phyloP scores from a whole-genome alignment of 2,329 filamentous ascomycete genomes.

The Epichloe brachyelytri region DNA sequence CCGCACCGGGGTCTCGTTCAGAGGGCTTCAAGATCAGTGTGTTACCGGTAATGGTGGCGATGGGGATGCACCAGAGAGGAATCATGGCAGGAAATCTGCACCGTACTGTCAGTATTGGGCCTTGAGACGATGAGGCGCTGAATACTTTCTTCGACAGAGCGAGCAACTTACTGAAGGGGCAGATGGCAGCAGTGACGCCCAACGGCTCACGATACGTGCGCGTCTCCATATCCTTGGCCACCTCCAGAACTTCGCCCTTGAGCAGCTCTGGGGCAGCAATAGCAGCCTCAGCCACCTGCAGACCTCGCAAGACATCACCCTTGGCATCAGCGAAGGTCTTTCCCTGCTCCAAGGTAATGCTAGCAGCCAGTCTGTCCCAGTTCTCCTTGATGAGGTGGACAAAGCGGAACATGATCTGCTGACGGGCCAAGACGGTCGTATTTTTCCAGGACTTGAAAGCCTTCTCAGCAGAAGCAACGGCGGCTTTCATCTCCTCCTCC shows the following conservation, averaged over 20 bases:
- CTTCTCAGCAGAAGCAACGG: slow-evolving; percentile 61
- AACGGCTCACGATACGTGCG: slow-evolving; percentile 70
- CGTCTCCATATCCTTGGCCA: slow-evolving; percentile 84
- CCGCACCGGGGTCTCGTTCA: slow-evolving; percentile 70
- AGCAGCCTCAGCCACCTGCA: slow-evolving; percentile 76
- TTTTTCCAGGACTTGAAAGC: slow-evolving; percentile 63
- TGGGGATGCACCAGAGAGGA: slow-evolving; percentile 79
- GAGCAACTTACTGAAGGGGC: slow-evolving; percentile 59
- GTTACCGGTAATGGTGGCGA: slow-evolving; percentile 74
- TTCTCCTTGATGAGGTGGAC: slow-evolving; percentile 68
- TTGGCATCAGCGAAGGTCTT: slow-evolving; percentile 77
- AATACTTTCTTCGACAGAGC: too few species aligned
- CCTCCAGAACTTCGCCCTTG: slow-evolving; percentile 73
- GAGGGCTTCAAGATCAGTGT: slow-evolving; percentile 77
- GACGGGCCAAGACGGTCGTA: slow-evolving; percentile 59
- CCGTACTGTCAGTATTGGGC: slow-evolving; percentile 5
- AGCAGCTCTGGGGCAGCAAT: slow-evolving; percentile 70
- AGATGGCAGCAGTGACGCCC: slow-evolving; percentile 72
- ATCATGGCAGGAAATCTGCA: slow-evolving; percentile 81
- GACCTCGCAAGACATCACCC: slow-evolving; percentile 68
- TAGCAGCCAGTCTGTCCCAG: slow-evolving; percentile 73
- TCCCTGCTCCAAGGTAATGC: slow-evolving; percentile 78
- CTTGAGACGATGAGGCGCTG: too few species aligned
- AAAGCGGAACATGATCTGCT: slow-evolving; percentile 83
- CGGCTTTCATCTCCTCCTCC: slow-evolving; percentile 60